phyloP scores from a whole-genome alignment of 106 monocot species.

The Xerophyta viscosa region DNA sequence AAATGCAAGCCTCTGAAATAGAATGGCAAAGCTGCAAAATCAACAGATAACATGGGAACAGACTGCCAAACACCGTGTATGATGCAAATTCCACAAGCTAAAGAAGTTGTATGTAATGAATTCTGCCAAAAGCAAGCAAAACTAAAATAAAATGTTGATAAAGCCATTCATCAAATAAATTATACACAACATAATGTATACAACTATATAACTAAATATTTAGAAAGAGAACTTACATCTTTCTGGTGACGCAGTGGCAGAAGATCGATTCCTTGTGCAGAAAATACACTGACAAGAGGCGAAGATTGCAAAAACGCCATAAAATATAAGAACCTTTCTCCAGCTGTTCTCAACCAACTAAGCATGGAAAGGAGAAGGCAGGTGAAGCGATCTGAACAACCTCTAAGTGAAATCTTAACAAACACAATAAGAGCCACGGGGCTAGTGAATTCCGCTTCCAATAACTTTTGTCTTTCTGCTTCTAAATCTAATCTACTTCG shows the following conservation, averaged over 20 bases:
- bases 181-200: not conserved
- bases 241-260: conserved; percentile 26
- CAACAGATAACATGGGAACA: conserved; percentile 40
- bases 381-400: conserved; percentile 11
- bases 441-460: conserved; percentile 6
- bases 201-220: no score
- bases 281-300: conserved; percentile 23
- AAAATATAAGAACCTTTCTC: conserved; percentile 16
- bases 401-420: conserved; percentile 13
- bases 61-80: conserved; percentile 29
- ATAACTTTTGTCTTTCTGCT: not conserved
- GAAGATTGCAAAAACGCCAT: conserved; percentile 26
- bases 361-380: conserved; percentile 33
- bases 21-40: conserved; percentile 53
- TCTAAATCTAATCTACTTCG: no score
- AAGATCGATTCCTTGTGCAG: conserved; percentile 46
- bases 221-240: conserved; percentile 39
- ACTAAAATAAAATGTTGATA: not conserved
- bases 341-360: conserved; percentile 26
- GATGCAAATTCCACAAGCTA: conserved; percentile 38
- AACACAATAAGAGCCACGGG: conserved; percentile 26
- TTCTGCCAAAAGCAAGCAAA: conserved; percentile 16
- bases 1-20: conserved; percentile 60
- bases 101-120: conserved; percentile 7
- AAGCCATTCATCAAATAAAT: not conserved